Evolutionary conservation across 1,284 basidiomycete genomes (phyloP).

Genomic region (Microbotryum violaceum): DNA sequence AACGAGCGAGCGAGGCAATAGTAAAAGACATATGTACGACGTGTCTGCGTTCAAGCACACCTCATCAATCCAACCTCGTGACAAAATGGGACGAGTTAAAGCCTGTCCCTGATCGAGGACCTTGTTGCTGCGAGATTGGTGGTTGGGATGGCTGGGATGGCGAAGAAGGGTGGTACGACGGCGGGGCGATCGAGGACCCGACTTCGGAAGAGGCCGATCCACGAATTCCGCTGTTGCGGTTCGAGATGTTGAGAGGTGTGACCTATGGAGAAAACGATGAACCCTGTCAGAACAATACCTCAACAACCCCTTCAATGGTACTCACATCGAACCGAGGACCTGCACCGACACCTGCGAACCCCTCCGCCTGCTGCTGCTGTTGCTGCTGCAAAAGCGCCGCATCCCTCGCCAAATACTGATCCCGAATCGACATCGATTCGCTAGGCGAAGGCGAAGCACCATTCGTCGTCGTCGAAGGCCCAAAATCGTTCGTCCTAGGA

Average conservation of each 20-base stretch:
- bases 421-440: constrained; percentile 6
- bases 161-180: background rate
- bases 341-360: background rate
- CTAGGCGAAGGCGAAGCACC: background rate
- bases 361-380: background rate
- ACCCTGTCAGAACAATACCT: constrained; percentile 10
- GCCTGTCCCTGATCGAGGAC: background rate
- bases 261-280: background rate
- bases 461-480: background rate
- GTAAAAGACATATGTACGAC: no score
- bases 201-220: constrained; percentile 1
- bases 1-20: no score
- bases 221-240: constrained; percentile 8
- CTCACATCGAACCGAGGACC: constrained; percentile 5
- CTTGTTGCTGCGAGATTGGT: background rate
- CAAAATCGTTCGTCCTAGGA: no score
- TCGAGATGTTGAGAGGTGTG: background rate
- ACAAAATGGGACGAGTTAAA: constrained; percentile 19
- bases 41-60: background rate
- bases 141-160: constrained; percentile 2
- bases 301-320: background rate
- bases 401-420: constrained; percentile 2
- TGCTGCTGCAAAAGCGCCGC: no score
- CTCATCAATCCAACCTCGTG: constrained; percentile 19
- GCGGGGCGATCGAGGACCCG: background rate